A percentile compares a stretch with the other conserved stretches of the same genome.
phyloP scores from a whole-genome alignment of 1,284 basidiomycete genomes.

The Irpex sp. region DNA sequence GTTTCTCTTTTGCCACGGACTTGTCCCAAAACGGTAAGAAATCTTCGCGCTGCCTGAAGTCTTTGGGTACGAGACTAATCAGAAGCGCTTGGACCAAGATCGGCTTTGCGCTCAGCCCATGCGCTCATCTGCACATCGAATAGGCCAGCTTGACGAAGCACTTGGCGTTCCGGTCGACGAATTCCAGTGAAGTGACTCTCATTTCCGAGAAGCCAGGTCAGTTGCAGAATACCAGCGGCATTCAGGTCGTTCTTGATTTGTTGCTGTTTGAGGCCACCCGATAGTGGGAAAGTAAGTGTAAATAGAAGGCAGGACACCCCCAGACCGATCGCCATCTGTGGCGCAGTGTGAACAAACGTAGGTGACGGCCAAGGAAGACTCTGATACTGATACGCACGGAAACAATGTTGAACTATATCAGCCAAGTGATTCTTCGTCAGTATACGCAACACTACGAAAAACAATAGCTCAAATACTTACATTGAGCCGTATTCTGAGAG shows the following conservation, averaged over 20 bases:
- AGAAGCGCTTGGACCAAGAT: too few relatives aligned
- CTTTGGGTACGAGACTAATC: too few relatives aligned
- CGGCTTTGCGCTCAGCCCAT: neutral
- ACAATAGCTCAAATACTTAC: neutral
- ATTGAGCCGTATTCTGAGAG: neutral
- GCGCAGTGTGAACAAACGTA: neutral
- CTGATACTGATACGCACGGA: neutral
- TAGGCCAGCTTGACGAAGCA: neutral
- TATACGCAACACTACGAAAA: neutral
- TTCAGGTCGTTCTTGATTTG: neutral
- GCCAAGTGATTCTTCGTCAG: too few relatives aligned
- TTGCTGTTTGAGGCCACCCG: neutral
- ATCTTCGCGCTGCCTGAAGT: too few relatives aligned
- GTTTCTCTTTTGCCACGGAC: too few relatives aligned
- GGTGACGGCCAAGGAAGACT: neutral
- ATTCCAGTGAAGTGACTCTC: neutral
- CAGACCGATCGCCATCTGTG: neutral
- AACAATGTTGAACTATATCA: neutral
- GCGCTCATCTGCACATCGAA: neutral
- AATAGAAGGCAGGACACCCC: neutral
- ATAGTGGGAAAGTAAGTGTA: neutral
- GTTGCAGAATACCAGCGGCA: constrained; percentile 1
- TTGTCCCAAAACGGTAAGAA: too few relatives aligned
- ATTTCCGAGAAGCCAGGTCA: constrained; percentile 5
- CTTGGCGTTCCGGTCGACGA: neutral